A percentile compares a stretch with the other conserved stretches of the same genome.
Evolutionary conservation across 768 basidiomycete genomes (phyloP).

Genomic region (Tulasnella sp.): DNA sequence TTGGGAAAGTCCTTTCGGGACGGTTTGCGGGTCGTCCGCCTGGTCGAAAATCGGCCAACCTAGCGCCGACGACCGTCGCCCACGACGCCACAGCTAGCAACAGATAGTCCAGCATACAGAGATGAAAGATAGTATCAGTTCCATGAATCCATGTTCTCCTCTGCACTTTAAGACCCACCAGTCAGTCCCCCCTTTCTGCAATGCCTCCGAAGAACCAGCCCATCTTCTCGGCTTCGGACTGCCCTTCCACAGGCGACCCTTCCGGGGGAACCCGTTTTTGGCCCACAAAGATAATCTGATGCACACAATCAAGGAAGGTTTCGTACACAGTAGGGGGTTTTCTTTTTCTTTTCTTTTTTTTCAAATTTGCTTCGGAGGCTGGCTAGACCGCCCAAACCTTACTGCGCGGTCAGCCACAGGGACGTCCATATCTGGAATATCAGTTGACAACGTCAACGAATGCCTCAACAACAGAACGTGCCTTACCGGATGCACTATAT

Average conservation of each 20-base stretch:
- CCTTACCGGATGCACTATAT: background rate
- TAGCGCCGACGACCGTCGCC: background rate
- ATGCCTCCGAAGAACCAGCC: background rate
- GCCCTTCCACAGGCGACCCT: background rate
- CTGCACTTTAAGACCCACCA: background rate
- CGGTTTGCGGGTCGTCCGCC: background rate
- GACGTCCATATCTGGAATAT: background rate
- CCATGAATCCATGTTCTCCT: background rate
- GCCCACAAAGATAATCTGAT: background rate
- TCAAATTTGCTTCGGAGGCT: too few relatives aligned
- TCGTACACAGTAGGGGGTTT: background rate
- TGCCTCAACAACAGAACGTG: background rate
- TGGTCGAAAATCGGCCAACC: background rate
- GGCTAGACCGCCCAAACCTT: too few relatives aligned
- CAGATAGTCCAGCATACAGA: background rate
- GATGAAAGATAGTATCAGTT: background rate
- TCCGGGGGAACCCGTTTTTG: background rate
- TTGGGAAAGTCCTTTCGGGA: background rate
- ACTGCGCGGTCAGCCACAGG: too few relatives aligned
- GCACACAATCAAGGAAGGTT: background rate
- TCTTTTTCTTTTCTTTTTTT: background rate
- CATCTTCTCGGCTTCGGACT: background rate
- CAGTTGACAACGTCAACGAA: background rate
- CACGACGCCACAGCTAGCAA: background rate
- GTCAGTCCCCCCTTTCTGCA: background rate